Evolutionary conservation across 2,329 filamentous ascomycete genomes (phyloP).

Genomic region (Colletotrichum ledebouriae): DNA sequence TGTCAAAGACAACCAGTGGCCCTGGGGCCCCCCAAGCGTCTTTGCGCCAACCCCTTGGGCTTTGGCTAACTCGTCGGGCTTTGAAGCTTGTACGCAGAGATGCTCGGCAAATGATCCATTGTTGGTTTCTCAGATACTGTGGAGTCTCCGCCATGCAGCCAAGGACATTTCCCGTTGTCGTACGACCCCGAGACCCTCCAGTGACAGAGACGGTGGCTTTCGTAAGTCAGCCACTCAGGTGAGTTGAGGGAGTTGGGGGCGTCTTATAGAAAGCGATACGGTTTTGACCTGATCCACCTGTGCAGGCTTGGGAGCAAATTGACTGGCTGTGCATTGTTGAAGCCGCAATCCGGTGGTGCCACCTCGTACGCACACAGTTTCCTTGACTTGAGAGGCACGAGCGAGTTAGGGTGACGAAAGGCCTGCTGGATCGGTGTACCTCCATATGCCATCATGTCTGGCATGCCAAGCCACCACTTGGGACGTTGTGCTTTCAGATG

Average conservation of each 20-base stretch:
- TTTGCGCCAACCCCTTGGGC: too few relatives aligned
- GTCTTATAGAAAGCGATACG: constrained; percentile 30
- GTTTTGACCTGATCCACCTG: constrained; percentile 18
- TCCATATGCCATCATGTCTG: constrained; percentile 1
- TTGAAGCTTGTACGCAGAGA: constrained; percentile 4
- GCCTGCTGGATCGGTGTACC: constrained; percentile 35
- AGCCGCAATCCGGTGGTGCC: constrained; percentile 29
- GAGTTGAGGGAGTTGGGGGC: background rate
- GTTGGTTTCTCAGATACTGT: constrained; percentile 20
- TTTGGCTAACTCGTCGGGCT: background rate
- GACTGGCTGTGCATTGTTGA: constrained; percentile 20
- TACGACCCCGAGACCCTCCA: constrained; percentile 19
- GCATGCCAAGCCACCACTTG: constrained; percentile 13
- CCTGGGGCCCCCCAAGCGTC: background rate
- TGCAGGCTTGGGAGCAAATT: constrained; percentile 1
- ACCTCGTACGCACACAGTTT: constrained; percentile 19
- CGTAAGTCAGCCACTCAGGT: constrained; percentile 39
- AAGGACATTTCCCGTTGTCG: constrained; percentile 30
- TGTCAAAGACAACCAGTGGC: background rate
- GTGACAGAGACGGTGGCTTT: constrained; percentile 8
- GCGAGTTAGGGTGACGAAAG: constrained; percentile 10
- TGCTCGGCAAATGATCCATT: constrained; percentile 2
- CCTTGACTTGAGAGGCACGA: constrained; percentile 8
- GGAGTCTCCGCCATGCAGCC: background rate
- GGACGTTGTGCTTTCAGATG: constrained; percentile 19